Percentiles rank a stretch among this genome's conserved stretches.
Conservation (phyloP, 2,329 filamentous ascomycete species). For the Ambrosiella cleistominuta region DNA sequence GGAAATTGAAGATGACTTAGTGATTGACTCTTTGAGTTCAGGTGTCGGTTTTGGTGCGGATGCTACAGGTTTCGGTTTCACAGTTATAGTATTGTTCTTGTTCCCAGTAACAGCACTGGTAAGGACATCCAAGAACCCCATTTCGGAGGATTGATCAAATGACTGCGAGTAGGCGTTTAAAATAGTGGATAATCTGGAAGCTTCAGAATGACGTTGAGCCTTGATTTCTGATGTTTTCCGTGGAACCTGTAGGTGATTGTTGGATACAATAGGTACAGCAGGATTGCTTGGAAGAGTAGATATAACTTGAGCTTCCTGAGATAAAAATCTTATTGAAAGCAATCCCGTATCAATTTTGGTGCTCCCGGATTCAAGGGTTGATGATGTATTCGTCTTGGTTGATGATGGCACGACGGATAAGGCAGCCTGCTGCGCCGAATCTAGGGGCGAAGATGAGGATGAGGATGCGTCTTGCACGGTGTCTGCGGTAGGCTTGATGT, state of each 20-base stretch:
- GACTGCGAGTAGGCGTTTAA: conserved; percentile 36
- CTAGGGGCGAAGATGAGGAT: neutral
- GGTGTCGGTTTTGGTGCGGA: neutral
- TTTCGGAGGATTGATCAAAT: conserved; percentile 18
- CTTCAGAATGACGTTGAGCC: conserved; percentile 18
- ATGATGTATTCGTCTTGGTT: neutral
- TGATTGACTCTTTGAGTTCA: neutral
- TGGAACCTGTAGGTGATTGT: conserved; percentile 15
- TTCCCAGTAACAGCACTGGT: neutral
- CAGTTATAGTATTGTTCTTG: conserved; percentile 12
- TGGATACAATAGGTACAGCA: conserved; percentile 13
- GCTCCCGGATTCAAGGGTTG: neutral
- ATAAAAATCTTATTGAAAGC: neutral
- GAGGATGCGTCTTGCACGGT: neutral
- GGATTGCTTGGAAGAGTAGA: conserved; percentile 15
- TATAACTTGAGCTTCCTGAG: neutral
- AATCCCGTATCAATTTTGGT: neutral
- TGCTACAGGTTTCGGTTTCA: neutral
- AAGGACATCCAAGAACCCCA: neutral
- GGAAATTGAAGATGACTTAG: conserved; percentile 14
- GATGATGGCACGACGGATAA: neutral
- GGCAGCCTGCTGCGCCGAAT: neutral
- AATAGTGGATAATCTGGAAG: conserved; percentile 31
- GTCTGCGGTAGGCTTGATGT: neutral
- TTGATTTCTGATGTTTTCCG: conserved; percentile 12